Evolutionary conservation across 768 basidiomycete genomes (phyloP), one percentile per base, ranked within the genome.

Genomic region (Boletellus ananiceps): DNA sequence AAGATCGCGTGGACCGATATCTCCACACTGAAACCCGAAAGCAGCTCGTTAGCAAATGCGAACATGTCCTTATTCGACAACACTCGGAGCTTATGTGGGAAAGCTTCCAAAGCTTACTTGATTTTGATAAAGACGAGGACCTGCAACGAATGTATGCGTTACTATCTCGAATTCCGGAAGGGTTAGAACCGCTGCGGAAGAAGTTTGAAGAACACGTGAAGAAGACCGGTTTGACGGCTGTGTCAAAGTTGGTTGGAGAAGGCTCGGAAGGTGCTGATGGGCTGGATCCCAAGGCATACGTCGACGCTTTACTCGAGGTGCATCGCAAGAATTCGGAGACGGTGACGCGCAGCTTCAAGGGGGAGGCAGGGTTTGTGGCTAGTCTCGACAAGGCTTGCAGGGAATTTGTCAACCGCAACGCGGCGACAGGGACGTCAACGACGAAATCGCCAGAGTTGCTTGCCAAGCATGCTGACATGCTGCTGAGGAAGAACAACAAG

Each of bases 171-270:
- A 94, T 97, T 51, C 82, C 83, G 15, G 85, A 92, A 58, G 95
- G 94, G 6, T 74, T 97, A 49, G 91, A 95, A 58, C 93, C 93
- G 0, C 70, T 97, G 46, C 80, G 92, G 60, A 88, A 88, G 75
- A 86, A 82, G 62, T 99, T 97, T 62, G 94, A 94, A 71, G 86
- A 88, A 57, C 93, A 96, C 67, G 95, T 98, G 64, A 96, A 95
- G 78, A 81, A 83, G 61, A 82, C 89, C 13, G 95, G 95, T 25
- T 67, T 90, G 50, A 79, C 81, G 23, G 87, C 91, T 1, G 86
- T 97, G 21, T 80, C 84, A 40, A 89, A 86, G 63, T 66, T 85
- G 23, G 74, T 74, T 9, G 72, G 80, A 44, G 77, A 76, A 39
- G 84, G 83, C 39, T 64, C 68, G 15, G 78, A 73, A 25, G 66